phyloP scores from a whole-genome alignment of 495 filamentous ascomycete genomes.

The Xylaria nigripes region DNA sequence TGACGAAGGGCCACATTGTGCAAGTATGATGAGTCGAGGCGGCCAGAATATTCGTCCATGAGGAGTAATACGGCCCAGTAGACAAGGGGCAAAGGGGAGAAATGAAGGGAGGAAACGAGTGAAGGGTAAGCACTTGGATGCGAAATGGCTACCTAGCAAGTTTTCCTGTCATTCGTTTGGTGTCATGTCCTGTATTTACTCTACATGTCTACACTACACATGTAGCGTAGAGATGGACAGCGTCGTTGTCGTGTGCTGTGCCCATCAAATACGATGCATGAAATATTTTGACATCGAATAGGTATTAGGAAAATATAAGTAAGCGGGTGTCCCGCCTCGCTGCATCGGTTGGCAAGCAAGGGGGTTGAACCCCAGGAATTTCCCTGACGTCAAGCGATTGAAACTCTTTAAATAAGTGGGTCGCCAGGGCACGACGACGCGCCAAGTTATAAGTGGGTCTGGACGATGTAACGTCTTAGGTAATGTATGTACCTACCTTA shows the following conservation, averaged over 20 bases:
- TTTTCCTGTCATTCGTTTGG: not conserved
- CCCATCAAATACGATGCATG: too few relatives aligned
- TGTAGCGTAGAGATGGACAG: too few relatives aligned
- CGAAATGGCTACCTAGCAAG: too few relatives aligned
- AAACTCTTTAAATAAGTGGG: not conserved
- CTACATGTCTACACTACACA: not conserved
- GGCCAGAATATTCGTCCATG: conserved; percentile 18
- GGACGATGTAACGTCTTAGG: too few relatives aligned
- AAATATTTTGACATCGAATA: too few relatives aligned
- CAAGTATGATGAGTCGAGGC: conserved; percentile 14
- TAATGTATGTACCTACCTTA: too few relatives aligned
- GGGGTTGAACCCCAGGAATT: not conserved
- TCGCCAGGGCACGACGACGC: too few relatives aligned
- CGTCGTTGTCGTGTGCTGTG: too few relatives aligned
- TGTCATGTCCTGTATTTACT: not conserved
- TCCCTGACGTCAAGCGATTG: not conserved
- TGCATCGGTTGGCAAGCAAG: not conserved
- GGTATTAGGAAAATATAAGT: too few relatives aligned
- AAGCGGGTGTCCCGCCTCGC: not conserved
- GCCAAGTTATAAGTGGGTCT: too few relatives aligned
- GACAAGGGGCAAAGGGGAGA: not conserved
- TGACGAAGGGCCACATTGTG: conserved; percentile 20
- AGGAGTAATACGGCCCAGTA: conserved; percentile 1
- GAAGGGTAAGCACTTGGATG: not conserved
- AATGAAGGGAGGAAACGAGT: not conserved